Evolutionary conservation across 768 basidiomycete species (phyloP), one percentile per base, ranked within the genome.

Genomic region (Gyrodon lividus): DNA sequence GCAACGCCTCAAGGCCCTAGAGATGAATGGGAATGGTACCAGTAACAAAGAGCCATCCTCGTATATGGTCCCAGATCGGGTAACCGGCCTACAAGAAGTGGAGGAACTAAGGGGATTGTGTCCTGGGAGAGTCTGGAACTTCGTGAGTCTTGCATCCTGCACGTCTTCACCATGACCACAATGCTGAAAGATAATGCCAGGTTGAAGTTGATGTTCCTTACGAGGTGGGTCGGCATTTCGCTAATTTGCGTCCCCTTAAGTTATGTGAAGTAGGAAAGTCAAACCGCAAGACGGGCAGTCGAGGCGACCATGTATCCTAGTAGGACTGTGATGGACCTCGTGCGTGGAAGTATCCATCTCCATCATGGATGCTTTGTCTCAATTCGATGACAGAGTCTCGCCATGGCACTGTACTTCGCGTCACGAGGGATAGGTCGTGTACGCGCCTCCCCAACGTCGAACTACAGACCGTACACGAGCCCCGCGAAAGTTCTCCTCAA

Each of bases 331-430:
- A 91, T 98, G 87, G 97, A 99, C 65, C 70, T 98, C 56, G 95
- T 93, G 57, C 57, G 84, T 66, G 33, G 22, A 39, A n/a, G n/a
- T 19, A 6, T 6, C 19, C 19, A 23, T 46, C 34, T 3, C 35
- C 7, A 33, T 46, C 33, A 13, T 14, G 16, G 20, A 19, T 6
- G 14, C 17, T 6, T 43, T 43, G 40, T 23, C 43, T 60, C 43
- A 63, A 42, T 46, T 34, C 10, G 2, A 20, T 19, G 31, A 5
- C 59, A 97, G 96, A 95, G 93, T 62, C 82, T 99, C 8, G 90
- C 92, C 0, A 77, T 91, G 43, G 96, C 97, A 1, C 73, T 99
- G 13, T 98, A 89, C 67, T 98, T 98, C 62, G 96, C 97, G 6
- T 89, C 96, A 5, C 77, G 86, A 39, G 94, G 91, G 0, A 61